Evolutionary conservation across 2,329 filamentous ascomycete genomes (phyloP).

Genomic region (Moelleriella libera): DNA sequence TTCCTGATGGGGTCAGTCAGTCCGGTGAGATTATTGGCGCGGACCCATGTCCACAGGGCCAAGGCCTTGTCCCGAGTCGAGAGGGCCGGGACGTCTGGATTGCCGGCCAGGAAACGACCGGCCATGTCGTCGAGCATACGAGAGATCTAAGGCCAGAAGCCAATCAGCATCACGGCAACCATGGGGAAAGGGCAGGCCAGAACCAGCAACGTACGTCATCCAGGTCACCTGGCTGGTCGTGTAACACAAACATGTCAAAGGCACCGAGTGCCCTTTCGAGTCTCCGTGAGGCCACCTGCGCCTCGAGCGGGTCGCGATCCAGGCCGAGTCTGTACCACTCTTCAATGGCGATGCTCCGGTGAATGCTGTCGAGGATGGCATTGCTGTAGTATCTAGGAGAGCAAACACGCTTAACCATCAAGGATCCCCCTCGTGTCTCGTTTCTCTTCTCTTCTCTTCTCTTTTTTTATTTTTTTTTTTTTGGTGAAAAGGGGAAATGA

Average conservation of each 20-base stretch:
- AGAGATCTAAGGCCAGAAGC: slow-evolving; percentile 32
- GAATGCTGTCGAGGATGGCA: slow-evolving; percentile 62
- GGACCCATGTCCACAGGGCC: slow-evolving; percentile 55
- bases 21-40: slow-evolving; percentile 53
- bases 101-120: slow-evolving; percentile 34
- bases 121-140: slow-evolving; percentile 52
- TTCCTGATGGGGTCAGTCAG: slow-evolving; percentile 47
- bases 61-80: slow-evolving; percentile 55
- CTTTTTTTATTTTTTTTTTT: no score
- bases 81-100: slow-evolving; percentile 37
- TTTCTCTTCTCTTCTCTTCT: no score
- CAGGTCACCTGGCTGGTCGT: slow-evolving; percentile 58
- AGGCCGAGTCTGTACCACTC: slow-evolving; percentile 47
- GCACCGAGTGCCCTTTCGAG: slow-evolving; percentile 66
- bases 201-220: slow-evolving; percentile 41
- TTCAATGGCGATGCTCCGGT: slow-evolving; percentile 64
- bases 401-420: slow-evolving; percentile 4
- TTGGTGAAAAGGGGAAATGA: background rate
- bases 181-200: background rate
- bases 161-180: background rate
- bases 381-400: slow-evolving; percentile 55
- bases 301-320: slow-evolving; percentile 7
- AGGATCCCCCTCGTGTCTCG: background rate
- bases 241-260: slow-evolving; percentile 81
- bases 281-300: slow-evolving; percentile 23